phyloP scores from a whole-genome alignment of 768 basidiomycete genomes.

The Hygrocybe punicea region DNA sequence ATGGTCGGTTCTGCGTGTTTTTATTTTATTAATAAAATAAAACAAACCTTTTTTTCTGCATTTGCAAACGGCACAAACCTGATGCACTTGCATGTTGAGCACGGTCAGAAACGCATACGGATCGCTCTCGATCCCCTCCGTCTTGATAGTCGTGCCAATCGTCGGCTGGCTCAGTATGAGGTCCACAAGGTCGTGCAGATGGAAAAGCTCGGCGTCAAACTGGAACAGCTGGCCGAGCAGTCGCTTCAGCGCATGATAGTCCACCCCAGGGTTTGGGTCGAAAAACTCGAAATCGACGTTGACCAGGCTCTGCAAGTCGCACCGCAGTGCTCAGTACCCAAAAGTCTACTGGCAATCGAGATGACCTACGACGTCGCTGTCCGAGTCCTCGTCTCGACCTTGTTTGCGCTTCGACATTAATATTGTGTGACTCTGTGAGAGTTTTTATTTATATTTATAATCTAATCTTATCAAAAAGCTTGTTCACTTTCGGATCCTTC shows the following conservation, averaged over 20 bases:
- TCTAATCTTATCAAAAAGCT: background rate
- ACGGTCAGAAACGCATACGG: slow-evolving; percentile 87
- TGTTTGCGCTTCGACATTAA: slow-evolving; percentile 33
- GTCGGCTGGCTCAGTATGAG: slow-evolving; percentile 69
- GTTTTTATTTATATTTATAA: background rate
- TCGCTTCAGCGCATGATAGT: slow-evolving; percentile 84
- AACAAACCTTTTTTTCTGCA: too few relatives aligned
- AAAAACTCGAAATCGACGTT: slow-evolving; percentile 95
- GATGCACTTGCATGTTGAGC: slow-evolving; percentile 70
- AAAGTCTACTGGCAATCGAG: too few relatives aligned
- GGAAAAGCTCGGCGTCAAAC: slow-evolving; percentile 67
- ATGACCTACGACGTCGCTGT: slow-evolving; percentile 29
- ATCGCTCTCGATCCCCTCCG: slow-evolving; percentile 85
- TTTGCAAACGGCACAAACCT: slow-evolving; percentile 44
- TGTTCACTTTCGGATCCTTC: background rate
- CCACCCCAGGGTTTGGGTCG: slow-evolving; percentile 74
- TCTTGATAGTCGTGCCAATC: slow-evolving; percentile 89
- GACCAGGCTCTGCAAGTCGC: slow-evolving; percentile 60
- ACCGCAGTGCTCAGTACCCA: too few relatives aligned
- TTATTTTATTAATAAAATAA: background rate
- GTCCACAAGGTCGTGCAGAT: slow-evolving; percentile 73
- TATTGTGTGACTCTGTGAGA: background rate
- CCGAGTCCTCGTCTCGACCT: slow-evolving; percentile 15
- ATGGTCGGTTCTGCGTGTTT: slow-evolving; percentile 61
- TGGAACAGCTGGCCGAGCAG: slow-evolving; percentile 68